These are phyloP conservation scores for Phytophthora gonapodyides DNA, from an alignment of 352 stramenopile genomes.

Conservation along the genomic window DNA sequence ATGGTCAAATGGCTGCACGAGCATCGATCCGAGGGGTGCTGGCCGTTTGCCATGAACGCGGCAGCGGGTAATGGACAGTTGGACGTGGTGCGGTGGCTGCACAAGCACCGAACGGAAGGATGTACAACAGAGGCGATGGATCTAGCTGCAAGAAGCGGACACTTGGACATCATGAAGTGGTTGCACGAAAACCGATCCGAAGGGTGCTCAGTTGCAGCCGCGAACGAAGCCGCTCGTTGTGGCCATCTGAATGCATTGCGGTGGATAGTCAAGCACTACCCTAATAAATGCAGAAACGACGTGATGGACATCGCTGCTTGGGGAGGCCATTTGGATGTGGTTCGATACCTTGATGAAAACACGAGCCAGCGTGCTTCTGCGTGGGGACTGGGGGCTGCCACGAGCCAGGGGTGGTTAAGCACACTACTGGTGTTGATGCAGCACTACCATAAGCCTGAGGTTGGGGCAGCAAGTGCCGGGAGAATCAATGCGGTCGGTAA, in stretches of 20 bases:
- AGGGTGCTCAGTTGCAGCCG: background rate
- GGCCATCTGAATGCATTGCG: background rate
- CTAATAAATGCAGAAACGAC: no score
- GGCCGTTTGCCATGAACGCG: background rate
- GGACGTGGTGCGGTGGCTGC: slow-evolving; percentile 1
- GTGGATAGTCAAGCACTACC: background rate
- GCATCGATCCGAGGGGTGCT: background rate
- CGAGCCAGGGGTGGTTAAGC: no score
- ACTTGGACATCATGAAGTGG: background rate
- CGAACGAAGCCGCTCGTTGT: background rate
- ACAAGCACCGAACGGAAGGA: background rate
- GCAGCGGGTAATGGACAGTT: slow-evolving; percentile 1
- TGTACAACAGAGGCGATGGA: slow-evolving; percentile 1
- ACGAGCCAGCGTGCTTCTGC: no score
- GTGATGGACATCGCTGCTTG: no score
- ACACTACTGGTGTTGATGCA: no score
- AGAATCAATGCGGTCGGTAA: no score
- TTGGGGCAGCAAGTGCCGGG: no score
- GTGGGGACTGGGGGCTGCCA: no score
- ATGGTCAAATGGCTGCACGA: slow-evolving; percentile 3
- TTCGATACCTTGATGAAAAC: no score
- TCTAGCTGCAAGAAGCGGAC: background rate
- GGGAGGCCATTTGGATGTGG: no score
- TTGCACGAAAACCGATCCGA: background rate
- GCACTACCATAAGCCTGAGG: no score